Evolutionary conservation across 345 rosid species (phyloP).

Genomic region (Chamaenerion angustifolium): DNA sequence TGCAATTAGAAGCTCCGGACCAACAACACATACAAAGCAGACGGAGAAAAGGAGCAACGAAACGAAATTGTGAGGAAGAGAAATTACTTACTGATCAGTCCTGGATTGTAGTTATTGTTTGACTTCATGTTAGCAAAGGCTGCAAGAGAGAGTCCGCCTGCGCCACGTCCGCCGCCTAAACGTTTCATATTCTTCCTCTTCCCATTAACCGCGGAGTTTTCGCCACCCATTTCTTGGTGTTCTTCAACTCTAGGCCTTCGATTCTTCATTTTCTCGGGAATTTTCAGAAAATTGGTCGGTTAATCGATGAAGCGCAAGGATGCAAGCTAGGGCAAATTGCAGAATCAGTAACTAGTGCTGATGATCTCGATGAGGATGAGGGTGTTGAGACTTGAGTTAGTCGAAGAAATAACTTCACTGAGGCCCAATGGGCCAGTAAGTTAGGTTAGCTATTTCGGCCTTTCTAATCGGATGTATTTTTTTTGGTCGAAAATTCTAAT

Average conservation of each 20-base stretch:
- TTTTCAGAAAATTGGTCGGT: background rate
- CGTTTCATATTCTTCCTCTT: conserved; percentile 51
- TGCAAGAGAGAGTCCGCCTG: conserved; percentile 62
- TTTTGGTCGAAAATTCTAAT: too few relatives aligned
- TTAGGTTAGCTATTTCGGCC: too few relatives aligned
- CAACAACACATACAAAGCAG: background rate
- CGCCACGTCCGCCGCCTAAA: conserved; percentile 35
- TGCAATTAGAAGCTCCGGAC: background rate
- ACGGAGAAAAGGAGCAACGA: background rate
- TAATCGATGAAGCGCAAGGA: background rate
- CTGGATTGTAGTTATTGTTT: conserved; percentile 40
- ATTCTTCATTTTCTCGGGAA: conserved; percentile 20
- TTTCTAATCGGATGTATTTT: too few relatives aligned
- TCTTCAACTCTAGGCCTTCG: conserved; percentile 6
- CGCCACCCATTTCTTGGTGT: conserved; percentile 1
- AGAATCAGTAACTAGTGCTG: too few relatives aligned
- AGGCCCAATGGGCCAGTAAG: too few relatives aligned
- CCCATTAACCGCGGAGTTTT: conserved; percentile 12
- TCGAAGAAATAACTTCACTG: too few relatives aligned
- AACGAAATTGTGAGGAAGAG: background rate
- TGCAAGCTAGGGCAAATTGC: background rate
- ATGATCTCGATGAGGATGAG: too few relatives aligned
- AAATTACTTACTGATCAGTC: conserved; percentile 35
- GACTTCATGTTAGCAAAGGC: conserved; percentile 64
- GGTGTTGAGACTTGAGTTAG: too few relatives aligned